Conservation (phyloP, 495 filamentous ascomycete genomes). For the Tuber umbilicatum region DNA sequence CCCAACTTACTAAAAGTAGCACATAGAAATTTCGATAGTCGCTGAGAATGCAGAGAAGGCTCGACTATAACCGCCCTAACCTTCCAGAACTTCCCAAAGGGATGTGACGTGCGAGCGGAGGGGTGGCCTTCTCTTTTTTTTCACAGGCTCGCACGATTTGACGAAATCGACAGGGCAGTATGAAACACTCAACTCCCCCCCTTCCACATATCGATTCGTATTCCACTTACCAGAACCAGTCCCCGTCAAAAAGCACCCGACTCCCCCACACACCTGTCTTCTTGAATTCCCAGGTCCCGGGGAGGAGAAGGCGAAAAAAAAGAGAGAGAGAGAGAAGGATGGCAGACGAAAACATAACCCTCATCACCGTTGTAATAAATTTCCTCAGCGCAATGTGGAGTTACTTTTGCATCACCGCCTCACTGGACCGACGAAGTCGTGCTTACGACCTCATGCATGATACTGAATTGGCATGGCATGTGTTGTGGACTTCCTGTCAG, state of each 20-base stretch:
- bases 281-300: not conserved
- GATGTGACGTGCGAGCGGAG: not conserved
- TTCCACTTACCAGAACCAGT: not conserved
- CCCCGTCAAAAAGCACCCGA: not conserved
- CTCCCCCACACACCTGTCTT: not conserved
- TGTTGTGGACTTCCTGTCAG: conserved; percentile 39
- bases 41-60: not conserved
- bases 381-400: conserved; percentile 38
- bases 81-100: not conserved
- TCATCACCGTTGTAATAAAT: conserved; percentile 35
- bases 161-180: not conserved
- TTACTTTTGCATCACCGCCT: conserved; percentile 38
- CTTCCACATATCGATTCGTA: not conserved
- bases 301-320: not conserved
- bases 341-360: conserved; percentile 34
- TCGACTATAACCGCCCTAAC: not conserved
- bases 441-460: conserved; percentile 33
- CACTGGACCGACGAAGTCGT: conserved; percentile 26
- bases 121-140: not conserved
- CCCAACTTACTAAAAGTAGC: not conserved
- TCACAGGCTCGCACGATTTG: not conserved
- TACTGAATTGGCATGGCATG: conserved; percentile 36
- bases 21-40: not conserved
- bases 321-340: not conserved
- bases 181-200: not conserved